Base-by-base conservation (phyloP, 2,329 filamentous ascomycete species). In the Amauroascus verrucosus region DNA sequence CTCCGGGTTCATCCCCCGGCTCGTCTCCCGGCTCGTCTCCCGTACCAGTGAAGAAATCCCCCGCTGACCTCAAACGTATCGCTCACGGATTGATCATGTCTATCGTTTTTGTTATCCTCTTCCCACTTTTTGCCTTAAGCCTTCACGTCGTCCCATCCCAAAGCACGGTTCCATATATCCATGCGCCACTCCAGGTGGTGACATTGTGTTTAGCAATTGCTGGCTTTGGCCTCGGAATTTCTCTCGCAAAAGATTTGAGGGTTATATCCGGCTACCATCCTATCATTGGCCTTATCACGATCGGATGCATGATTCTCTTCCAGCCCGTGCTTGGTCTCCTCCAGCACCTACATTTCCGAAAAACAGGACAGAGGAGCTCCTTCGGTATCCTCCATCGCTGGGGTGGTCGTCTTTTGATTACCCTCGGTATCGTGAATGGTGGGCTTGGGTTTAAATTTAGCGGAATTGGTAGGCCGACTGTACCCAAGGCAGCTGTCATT, bases 391-490 rank as follows among this genome's bases (percentile, higher is more conserved):
- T 64, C 2, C 78, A 82, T 59, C 68, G 79, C 46, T 81, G 78
- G 78, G 60, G 79, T 24, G 78, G 78, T 16, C 70, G 78, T 3
- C 58, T 68, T 26, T 67, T 74, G 20, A 72, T 81, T 11, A 67
- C 72, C 0, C 64, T 80, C 0, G 78, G 75, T 2, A 75, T 80
- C 53, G 69, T 81, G 62, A 81, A 80, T 60, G 78, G 76, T n/a
- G 78, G 77, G 0, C 63, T 81, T 0, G 78, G 78, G 0, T 70
- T 80, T 35, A 64, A 67, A 54, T 65, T 78, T 16, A 73, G 75
- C 2, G 67, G 71, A 20, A 65, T 69, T 32, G 70, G 67, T 44
- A 61, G 58, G 3, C 59, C 64, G 20, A 66, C 66, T n/a, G 63
- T 62, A 6, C 57, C 58, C 3, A 55, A 41, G 40, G 48, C 55